Conservation (phyloP, 108 stramenopile species). For the Nannochloropsis salina region DNA sequence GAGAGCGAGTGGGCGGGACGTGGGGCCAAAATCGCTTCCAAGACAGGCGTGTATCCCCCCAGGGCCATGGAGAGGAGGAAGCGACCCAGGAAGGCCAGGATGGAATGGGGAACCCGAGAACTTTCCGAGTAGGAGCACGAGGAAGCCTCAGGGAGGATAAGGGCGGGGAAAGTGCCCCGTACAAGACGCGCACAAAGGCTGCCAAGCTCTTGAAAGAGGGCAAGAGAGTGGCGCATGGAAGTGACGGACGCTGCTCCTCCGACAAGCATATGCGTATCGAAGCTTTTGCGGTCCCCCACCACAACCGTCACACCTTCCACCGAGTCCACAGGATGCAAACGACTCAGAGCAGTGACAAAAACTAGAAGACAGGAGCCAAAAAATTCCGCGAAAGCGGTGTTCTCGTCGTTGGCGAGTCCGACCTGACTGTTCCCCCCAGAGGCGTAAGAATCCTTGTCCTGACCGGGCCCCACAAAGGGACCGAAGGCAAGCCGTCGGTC, state of each 20-base stretch:
- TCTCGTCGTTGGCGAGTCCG: background rate
- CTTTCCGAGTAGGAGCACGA: no score
- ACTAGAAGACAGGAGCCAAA: background rate
- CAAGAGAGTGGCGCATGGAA: background rate
- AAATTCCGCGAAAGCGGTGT: background rate
- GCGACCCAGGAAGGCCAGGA: background rate
- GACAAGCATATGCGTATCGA: background rate
- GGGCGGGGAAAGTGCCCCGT: background rate
- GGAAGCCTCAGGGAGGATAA: background rate
- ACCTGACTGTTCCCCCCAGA: background rate
- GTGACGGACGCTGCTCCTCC: background rate
- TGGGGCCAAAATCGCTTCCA: background rate
- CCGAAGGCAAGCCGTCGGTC: background rate
- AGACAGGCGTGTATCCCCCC: background rate
- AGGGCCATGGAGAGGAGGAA: background rate
- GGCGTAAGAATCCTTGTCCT: background rate
- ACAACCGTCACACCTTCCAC: background rate
- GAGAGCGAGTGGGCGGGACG: background rate
- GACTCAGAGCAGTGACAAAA: conserved; percentile 4
- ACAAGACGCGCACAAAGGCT: background rate
- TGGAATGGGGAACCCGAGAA: background rate
- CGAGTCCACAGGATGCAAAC: background rate
- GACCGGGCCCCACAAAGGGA: background rate
- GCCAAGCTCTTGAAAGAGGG: conserved; percentile 8
- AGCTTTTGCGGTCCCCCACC: background rate